A percentile compares a stretch with the other conserved stretches of the same genome.
Conservation (phyloP, 2,329 filamentous ascomycete species). For the Xylariales sp. region DNA sequence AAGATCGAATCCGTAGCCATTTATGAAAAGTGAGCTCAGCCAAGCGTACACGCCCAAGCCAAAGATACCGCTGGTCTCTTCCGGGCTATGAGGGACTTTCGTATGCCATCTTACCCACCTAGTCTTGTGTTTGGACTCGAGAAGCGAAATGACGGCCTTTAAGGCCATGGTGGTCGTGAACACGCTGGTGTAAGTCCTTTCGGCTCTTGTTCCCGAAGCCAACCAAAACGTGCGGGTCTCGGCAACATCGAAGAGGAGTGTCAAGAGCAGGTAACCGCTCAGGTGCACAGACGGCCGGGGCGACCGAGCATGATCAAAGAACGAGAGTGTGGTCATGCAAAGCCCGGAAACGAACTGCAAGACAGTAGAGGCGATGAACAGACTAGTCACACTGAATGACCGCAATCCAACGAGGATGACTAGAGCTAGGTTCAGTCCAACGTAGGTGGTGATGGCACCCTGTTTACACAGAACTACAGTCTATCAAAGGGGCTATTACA, state of each 20-base stretch:
- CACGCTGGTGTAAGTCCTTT: conserved; percentile 12
- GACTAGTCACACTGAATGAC: conserved; percentile 4
- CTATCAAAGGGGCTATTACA: too few species aligned
- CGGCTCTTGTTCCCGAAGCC: conserved; percentile 9
- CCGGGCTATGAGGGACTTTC: conserved; percentile 22
- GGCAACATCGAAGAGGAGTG: conserved; percentile 38
- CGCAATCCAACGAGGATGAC: conserved; percentile 9
- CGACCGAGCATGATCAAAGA: conserved; percentile 13
- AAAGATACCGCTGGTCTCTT: conserved; percentile 31
- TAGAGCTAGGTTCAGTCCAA: conserved; percentile 9
- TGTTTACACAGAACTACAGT: too few species aligned
- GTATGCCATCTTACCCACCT: conserved; percentile 12
- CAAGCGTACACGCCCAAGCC: conserved; percentile 30
- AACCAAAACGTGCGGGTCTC: conserved; percentile 30
- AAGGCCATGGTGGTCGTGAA: conserved; percentile 14
- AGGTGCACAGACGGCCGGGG: conserved; percentile 39
- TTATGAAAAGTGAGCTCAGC: conserved; percentile 28
- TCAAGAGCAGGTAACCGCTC: conserved; percentile 34
- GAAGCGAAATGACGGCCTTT: conserved; percentile 15
- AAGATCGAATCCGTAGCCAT: conserved; percentile 32
- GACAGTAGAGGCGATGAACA: conserved; percentile 8
- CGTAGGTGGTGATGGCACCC: conserved; percentile 11
- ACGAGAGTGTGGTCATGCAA: conserved; percentile 12
- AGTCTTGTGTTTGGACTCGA: conserved; percentile 19
- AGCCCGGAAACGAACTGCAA: conserved; percentile 9